Evolutionary conservation across 768 basidiomycete genomes (phyloP).

Genomic region (Tricholoma terreum): DNA sequence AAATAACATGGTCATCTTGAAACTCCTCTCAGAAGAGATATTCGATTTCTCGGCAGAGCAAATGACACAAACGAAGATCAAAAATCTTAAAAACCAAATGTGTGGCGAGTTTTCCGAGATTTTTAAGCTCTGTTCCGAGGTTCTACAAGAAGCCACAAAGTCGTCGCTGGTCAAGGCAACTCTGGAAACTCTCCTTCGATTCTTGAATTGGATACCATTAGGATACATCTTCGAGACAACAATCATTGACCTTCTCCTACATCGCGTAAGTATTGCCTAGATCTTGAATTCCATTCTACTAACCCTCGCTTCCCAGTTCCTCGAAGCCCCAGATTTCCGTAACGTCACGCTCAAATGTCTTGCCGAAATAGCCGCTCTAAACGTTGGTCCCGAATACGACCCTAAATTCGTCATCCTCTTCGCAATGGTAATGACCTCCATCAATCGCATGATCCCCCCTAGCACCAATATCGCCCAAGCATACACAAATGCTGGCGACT

Average conservation of each 20-base stretch:
- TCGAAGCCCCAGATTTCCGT: conserved; percentile 95
- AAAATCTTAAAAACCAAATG: conserved; percentile 97
- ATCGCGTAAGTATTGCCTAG: conserved; percentile 61
- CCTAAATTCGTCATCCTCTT: conserved; percentile 96
- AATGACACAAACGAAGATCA: conserved; percentile 97
- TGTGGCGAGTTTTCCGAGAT: conserved; percentile 96
- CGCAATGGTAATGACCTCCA: conserved; percentile 95
- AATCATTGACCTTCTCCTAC: conserved; percentile 90
- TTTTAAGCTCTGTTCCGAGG: conserved; percentile 97
- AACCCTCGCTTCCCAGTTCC: conserved; percentile 58
- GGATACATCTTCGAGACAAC: conserved; percentile 99
- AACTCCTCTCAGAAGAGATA: conserved; percentile 94
- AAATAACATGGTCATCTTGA: conserved; percentile 99
- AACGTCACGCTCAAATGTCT: conserved; percentile 96
- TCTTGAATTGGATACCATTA: conserved; percentile 98
- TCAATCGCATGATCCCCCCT: conserved; percentile 96
- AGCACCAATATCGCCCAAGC: conserved; percentile 92
- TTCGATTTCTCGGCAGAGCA: conserved; percentile 99
- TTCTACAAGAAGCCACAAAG: conserved; percentile 94
- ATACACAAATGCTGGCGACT: conserved; percentile 83
- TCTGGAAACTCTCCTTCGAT: conserved; percentile 89
- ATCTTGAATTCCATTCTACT: conserved; percentile 6
- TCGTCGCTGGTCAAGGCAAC: conserved; percentile 91
- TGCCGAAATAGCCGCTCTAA: conserved; percentile 92
- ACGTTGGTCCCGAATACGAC: conserved; percentile 95